Percentiles rank a stretch among this genome's conserved stretches.
phyloP scores from a whole-genome alignment of 257 asterid species.

The Buddleja alternifolia region DNA sequence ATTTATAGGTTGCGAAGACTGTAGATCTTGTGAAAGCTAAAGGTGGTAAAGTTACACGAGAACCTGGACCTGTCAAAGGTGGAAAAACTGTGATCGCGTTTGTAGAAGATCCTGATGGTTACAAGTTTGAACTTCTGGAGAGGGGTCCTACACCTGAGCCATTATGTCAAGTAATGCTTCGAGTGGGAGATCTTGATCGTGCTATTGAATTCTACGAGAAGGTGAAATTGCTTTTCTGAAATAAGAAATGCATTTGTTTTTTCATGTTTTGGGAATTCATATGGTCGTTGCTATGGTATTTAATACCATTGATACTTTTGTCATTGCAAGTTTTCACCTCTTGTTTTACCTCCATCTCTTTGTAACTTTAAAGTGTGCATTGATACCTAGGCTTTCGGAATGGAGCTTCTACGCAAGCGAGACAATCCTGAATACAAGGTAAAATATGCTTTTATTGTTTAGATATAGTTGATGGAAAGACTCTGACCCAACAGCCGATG shows the following conservation, averaged over 20 bases:
- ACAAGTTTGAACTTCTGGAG: slow-evolving; percentile 94
- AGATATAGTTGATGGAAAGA: slow-evolving; percentile 17
- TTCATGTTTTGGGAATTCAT: slow-evolving; percentile 15
- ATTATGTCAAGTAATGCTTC: slow-evolving; percentile 95
- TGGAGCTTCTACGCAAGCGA: slow-evolving; percentile 93
- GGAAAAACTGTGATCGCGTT: slow-evolving; percentile 95
- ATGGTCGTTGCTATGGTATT: slow-evolving; percentile 2
- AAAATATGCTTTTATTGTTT: slow-evolving; percentile 17
- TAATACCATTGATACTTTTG: background rate
- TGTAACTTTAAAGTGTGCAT: slow-evolving; percentile 8
- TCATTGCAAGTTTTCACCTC: background rate
- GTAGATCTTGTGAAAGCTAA: slow-evolving; percentile 92
- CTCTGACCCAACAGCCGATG: background rate
- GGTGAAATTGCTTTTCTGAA: slow-evolving; percentile 42
- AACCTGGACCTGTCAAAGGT: slow-evolving; percentile 98
- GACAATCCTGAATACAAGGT: slow-evolving; percentile 99
- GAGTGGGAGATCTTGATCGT: slow-evolving; percentile 97
- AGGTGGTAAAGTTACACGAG: slow-evolving; percentile 96
- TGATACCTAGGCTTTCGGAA: slow-evolving; percentile 76
- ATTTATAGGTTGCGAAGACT: slow-evolving; percentile 70
- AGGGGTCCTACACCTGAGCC: slow-evolving; percentile 99
- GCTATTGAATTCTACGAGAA: slow-evolving; percentile 87
- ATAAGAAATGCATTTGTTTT: background rate
- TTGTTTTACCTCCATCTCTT: background rate
- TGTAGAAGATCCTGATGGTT: slow-evolving; percentile 97